Conservation (phyloP, 305 asterid genomes). For the Rubia balearica region DNA sequence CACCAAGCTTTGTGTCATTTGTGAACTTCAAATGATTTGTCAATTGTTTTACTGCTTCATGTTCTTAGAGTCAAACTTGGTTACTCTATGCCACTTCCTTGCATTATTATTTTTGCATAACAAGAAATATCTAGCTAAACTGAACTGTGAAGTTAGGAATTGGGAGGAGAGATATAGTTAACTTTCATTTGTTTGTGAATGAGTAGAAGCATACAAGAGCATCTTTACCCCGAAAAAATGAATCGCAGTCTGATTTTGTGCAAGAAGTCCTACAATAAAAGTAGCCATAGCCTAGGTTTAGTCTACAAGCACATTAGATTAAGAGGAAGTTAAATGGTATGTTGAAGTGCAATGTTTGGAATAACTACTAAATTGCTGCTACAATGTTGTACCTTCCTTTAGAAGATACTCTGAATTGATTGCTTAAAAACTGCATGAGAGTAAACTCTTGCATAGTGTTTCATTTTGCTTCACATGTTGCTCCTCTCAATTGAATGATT, state of each 20-base stretch:
- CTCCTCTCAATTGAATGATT: neutral
- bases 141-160: neutral
- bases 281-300: neutral
- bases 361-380: neutral
- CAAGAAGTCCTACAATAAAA: neutral
- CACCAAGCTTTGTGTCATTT: neutral
- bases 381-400: neutral
- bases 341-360: neutral
- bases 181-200: neutral
- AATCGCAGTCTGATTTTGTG: neutral
- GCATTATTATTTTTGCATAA: neutral
- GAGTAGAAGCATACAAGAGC: neutral
- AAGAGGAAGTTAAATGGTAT: neutral
- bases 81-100: neutral
- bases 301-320: neutral
- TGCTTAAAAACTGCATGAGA: neutral
- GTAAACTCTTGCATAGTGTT: neutral
- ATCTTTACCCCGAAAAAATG: neutral
- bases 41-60: neutral
- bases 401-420: neutral
- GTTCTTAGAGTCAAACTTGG: constrained; percentile 1
- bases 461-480: neutral
- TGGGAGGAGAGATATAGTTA: neutral
- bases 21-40: neutral
- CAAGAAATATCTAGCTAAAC: neutral